Evolutionary conservation across 1,284 basidiomycete species (phyloP), one percentile per base, ranked within the genome.

Genomic region (Mycosarcoma mackinlayi): DNA sequence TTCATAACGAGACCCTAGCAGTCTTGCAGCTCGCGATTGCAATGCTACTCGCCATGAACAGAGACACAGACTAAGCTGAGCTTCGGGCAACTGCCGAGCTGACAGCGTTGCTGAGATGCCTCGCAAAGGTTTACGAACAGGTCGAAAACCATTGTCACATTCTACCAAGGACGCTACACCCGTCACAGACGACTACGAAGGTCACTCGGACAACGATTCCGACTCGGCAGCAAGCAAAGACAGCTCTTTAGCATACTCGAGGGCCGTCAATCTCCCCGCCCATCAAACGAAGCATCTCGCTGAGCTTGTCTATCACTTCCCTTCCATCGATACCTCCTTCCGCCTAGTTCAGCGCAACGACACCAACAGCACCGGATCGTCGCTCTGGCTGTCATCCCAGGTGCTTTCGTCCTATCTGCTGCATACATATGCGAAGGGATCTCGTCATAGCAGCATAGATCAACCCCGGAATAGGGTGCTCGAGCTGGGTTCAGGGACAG

Each of bases 351-450:
- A 74, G 45, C 46, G 59, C 35, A 70, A 74, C 38, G 63, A 70
- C 18, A 66, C 71, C 13, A 61, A 64, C 37, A 71, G 67, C 34
- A 74, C 71, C 0, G 71, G 71, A 16, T 71, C 67, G 1, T 74
- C 71, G 1, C 67, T 74, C 21, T 74, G 71, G 71, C 64, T 74
- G 10, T 71, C 71, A 0, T 71, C 71, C 2, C 71, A 74, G 47
- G 50, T 74, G 18, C 58, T 74, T 7, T 55, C 71, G 6, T 62
- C 63, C 4, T 66, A 62, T 33, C 54, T 74, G 8, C 37, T 71
- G 4, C 62, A 70, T 28, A 54, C 52, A 0, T 70, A 64, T 13
- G 42, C 34, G 8, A 56, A 25, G 10, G 4, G 16, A 14, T n/a
- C 21, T 3, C 44, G 21, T 19, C 7, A 16, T 16, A 23, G 28